phyloP scores from a whole-genome alignment of 2,329 filamentous ascomycete genomes.

The Diplodia mutila region DNA sequence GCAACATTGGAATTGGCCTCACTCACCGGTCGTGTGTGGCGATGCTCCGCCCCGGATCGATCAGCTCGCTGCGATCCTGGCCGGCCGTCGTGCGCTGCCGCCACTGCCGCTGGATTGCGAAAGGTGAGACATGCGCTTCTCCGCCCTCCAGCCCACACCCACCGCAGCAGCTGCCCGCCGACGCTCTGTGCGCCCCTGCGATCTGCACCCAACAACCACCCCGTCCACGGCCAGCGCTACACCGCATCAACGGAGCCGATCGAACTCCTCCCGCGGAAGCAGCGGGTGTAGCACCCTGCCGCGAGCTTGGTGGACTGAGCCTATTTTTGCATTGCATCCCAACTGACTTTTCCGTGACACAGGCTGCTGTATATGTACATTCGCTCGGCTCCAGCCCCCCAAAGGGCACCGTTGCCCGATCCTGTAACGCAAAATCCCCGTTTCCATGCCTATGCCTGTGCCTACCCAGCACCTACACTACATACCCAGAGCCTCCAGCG shows the following conservation, averaged over 20 bases:
- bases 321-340: neutral
- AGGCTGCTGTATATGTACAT: constrained; percentile 12
- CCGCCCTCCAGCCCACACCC: neutral
- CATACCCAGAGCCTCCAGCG: constrained; percentile 18
- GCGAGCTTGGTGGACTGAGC: neutral
- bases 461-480: neutral
- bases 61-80: neutral
- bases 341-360: constrained; percentile 1
- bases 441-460: constrained; percentile 15
- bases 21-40: constrained; percentile 7
- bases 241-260: constrained; percentile 4
- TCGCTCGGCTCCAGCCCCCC: no score
- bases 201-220: constrained; percentile 12
- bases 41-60: constrained; percentile 2
- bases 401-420: neutral
- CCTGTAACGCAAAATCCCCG: constrained; percentile 1
- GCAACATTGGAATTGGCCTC: neutral
- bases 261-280: neutral
- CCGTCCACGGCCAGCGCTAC: constrained; percentile 12
- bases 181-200: constrained; percentile 12
- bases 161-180: neutral
- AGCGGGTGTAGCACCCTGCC: constrained; percentile 5
- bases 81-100: constrained; percentile 2
- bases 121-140: constrained; percentile 22
- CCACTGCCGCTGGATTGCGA: constrained; percentile 18